Evolutionary conservation across 2,329 filamentous ascomycete species (phyloP).

Genomic region (Rhynchosporium graminicola): DNA sequence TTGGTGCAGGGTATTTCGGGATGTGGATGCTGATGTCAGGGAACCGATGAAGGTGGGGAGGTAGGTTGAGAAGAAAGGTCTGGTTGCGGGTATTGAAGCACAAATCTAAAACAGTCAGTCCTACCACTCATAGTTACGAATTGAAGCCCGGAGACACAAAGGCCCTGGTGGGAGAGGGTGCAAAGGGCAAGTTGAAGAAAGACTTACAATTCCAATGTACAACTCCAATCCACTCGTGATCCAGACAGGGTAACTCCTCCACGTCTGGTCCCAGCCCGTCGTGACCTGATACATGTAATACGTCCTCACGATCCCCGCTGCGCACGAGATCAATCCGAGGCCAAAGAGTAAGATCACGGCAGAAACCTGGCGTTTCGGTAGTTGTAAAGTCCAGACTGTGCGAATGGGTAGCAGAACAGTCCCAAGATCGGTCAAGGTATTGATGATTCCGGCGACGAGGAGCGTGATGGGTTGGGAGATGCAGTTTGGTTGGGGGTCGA

Average conservation of each 20-base stretch:
- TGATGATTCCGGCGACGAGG: conserved; percentile 56
- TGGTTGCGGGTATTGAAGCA: conserved; percentile 48
- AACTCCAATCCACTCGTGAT: conserved; percentile 45
- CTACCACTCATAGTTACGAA: too few relatives aligned
- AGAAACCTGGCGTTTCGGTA: conserved; percentile 50
- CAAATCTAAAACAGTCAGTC: conserved; percentile 42
- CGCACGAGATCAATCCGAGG: conserved; percentile 50
- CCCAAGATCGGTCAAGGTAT: conserved; percentile 60
- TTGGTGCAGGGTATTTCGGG: too few relatives aligned
- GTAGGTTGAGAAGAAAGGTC: conserved; percentile 44
- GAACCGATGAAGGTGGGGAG: conserved; percentile 26
- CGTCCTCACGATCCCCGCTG: conserved; percentile 44
- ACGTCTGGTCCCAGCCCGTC: conserved; percentile 42
- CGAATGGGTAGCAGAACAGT: conserved; percentile 54
- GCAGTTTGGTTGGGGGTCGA: conserved; percentile 42
- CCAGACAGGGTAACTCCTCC: conserved; percentile 43
- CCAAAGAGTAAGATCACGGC: conserved; percentile 51
- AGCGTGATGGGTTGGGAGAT: conserved; percentile 54
- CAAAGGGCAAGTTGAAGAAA: neutral
- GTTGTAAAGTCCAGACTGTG: conserved; percentile 47
- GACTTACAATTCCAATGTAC: conserved; percentile 43
- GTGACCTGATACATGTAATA: conserved; percentile 42
- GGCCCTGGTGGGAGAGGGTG: too few relatives aligned
- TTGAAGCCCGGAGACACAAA: too few relatives aligned
- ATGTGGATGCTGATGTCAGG: neutral